Percentiles rank a stretch among this genome's conserved stretches.
Evolutionary conservation across 2,329 filamentous ascomycete species (phyloP).

Genomic region (Coniella vitis): DNA sequence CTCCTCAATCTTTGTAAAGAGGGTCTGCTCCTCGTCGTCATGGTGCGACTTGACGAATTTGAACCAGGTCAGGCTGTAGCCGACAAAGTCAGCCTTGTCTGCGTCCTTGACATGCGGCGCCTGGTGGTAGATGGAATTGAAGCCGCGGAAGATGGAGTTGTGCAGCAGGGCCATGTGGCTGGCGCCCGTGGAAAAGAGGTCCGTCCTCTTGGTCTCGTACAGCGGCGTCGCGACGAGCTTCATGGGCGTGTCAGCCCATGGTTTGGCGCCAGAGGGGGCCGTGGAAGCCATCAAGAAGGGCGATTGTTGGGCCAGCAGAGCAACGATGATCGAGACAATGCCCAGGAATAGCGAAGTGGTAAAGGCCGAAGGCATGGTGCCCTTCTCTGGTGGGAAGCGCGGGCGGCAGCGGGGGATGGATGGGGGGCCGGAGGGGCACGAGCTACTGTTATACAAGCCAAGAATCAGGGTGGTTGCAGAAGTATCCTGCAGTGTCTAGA

Average conservation of each 20-base stretch:
- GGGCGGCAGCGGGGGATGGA: neutral
- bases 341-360: slow-evolving; percentile 23
- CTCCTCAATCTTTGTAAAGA: slow-evolving; percentile 49
- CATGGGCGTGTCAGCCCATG: slow-evolving; percentile 51
- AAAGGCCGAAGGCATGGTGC: slow-evolving; percentile 10
- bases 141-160: slow-evolving; percentile 56
- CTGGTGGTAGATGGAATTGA: slow-evolving; percentile 58
- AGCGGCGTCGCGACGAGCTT: slow-evolving; percentile 47
- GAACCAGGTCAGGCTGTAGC: slow-evolving; percentile 51
- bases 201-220: slow-evolving; percentile 45
- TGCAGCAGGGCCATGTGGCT: slow-evolving; percentile 57
- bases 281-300: slow-evolving; percentile 33
- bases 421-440: neutral
- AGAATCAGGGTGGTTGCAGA: neutral
- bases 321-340: slow-evolving; percentile 27
- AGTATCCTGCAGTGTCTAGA: too few relatives aligned
- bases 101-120: slow-evolving; percentile 42
- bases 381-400: neutral
- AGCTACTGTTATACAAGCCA: neutral
- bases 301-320: slow-evolving; percentile 29
- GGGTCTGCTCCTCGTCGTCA: slow-evolving; percentile 49
- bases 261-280: slow-evolving; percentile 23
- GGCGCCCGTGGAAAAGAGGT: slow-evolving; percentile 52
- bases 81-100: slow-evolving; percentile 51
- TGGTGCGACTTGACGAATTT: slow-evolving; percentile 55